Conservation (phyloP, 805 yeast genomes). For the Sugiyamaella valdiviana region DNA sequence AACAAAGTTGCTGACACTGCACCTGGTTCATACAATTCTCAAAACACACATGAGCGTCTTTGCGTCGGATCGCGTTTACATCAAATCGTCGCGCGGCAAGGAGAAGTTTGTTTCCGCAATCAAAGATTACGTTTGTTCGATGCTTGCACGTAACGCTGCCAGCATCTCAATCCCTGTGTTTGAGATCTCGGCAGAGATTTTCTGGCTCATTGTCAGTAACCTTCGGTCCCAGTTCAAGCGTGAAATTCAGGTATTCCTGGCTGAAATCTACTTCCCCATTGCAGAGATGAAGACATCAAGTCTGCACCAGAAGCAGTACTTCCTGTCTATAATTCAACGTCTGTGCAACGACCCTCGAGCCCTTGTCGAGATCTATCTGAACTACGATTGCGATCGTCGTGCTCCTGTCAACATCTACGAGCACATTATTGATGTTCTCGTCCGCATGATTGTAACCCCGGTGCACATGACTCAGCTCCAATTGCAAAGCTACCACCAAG, state of each 20-base stretch:
- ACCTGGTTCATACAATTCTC: constrained; percentile 77
- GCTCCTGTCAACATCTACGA: constrained; percentile 81
- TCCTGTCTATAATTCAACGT: constrained; percentile 72
- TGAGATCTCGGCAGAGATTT: constrained; percentile 85
- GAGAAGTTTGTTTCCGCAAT: constrained; percentile 69
- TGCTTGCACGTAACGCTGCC: constrained; percentile 87
- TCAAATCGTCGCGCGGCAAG: constrained; percentile 31
- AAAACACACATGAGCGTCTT: constrained; percentile 82
- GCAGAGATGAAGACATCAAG: constrained; percentile 89
- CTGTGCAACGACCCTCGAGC: constrained; percentile 85
- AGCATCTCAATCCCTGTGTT: constrained; percentile 86
- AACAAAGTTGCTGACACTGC: constrained; percentile 82
- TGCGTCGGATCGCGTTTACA: constrained; percentile 36
- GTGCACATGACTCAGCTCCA: constrained; percentile 69
- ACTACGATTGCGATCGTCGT: constrained; percentile 85
- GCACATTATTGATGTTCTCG: constrained; percentile 68
- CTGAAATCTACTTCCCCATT: constrained; percentile 90
- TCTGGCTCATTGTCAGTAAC: constrained; percentile 81
- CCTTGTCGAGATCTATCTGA: constrained; percentile 84
- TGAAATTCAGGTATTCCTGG: constrained; percentile 89
- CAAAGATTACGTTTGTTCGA: constrained; percentile 74
- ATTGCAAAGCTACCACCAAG: constrained; percentile 48
- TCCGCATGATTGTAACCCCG: constrained; percentile 61
- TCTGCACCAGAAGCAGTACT: constrained; percentile 84
- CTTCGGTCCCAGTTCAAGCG: constrained; percentile 82